These are phyloP conservation scores for Acanthamoeba healyi DNA, from an alignment of 208 protist species.

Conservation along the genomic window DNA sequence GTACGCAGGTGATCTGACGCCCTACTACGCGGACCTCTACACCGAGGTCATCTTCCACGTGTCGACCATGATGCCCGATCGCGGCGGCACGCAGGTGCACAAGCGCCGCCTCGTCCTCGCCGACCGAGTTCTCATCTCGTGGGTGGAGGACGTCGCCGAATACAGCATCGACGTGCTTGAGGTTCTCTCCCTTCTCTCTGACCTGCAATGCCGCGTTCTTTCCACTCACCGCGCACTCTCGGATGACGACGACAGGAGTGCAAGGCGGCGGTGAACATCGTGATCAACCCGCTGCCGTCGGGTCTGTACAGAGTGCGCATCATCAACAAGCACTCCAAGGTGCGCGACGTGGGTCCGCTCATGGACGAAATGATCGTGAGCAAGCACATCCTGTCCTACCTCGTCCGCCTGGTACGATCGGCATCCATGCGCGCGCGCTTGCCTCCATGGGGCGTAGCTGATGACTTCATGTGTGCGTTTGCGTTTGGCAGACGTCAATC, in stretches of 20 bases:
- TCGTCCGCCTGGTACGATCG: conserved; percentile 51
- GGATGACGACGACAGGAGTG: too few relatives aligned
- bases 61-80: conserved; percentile 38
- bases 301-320: conserved; percentile 43
- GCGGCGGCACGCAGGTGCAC: conserved; percentile 43
- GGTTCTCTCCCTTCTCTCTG: background rate
- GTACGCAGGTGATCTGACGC: conserved; percentile 34
- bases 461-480: background rate
- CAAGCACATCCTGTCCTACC: conserved; percentile 69
- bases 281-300: conserved; percentile 69
- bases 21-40: conserved; percentile 68
- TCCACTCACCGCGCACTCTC: too few relatives aligned
- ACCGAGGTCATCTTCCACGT: conserved; percentile 72
- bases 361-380: conserved; percentile 63
- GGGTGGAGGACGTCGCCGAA: conserved; percentile 57
- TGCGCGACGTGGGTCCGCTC: conserved; percentile 55
- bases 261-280: conserved; percentile 68
- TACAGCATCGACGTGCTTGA: conserved; percentile 40
- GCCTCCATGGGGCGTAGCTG: too few relatives aligned
- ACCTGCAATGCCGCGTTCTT: background rate
- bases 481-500: conserved; percentile 11
- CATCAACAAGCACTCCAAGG: conserved; percentile 70
- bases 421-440: too few relatives aligned
- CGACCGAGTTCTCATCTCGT: conserved; percentile 61
- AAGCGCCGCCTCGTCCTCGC: conserved; percentile 21